Evolutionary conservation across 108 stramenopile species (phyloP).

Genomic region (Conticribra guillardii): DNA sequence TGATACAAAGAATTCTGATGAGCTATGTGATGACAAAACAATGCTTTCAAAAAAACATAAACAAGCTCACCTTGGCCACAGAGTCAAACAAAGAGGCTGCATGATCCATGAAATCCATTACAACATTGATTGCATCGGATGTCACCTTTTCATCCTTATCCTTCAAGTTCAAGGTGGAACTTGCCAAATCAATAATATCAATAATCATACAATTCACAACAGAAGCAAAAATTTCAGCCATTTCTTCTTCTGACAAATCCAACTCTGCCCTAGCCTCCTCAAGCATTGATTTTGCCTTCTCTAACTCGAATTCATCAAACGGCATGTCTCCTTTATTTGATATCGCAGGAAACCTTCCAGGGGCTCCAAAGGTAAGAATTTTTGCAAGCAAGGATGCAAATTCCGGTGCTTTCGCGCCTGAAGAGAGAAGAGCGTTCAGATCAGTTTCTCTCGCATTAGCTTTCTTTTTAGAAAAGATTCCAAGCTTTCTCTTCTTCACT

Average conservation of each 20-base stretch:
- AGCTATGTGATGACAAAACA: not conserved
- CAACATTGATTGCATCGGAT: slow-evolving; percentile 77
- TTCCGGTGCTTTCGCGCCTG: slow-evolving; percentile 66
- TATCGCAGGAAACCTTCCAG: slow-evolving; percentile 82
- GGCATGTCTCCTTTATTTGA: slow-evolving; percentile 64
- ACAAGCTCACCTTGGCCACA: slow-evolving; percentile 64
- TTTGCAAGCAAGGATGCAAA: slow-evolving; percentile 76
- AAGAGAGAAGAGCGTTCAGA: slow-evolving; percentile 54
- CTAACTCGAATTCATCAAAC: slow-evolving; percentile 67
- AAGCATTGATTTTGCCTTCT: slow-evolving; percentile 63
- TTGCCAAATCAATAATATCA: slow-evolving; percentile 87
- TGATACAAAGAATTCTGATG: not conserved
- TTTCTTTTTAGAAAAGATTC: slow-evolving; percentile 74
- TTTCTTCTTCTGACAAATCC: slow-evolving; percentile 65
- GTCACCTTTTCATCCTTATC: slow-evolving; percentile 67
- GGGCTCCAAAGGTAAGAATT: slow-evolving; percentile 85
- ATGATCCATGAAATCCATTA: slow-evolving; percentile 88
- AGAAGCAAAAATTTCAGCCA: slow-evolving; percentile 85
- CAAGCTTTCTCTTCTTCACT: slow-evolving; percentile 60
- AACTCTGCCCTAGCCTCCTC: slow-evolving; percentile 44
- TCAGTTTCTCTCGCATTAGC: slow-evolving; percentile 68
- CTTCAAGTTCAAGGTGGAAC: slow-evolving; percentile 74
- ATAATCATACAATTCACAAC: slow-evolving; percentile 92
- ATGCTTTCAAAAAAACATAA: not conserved
- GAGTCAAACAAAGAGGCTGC: slow-evolving; percentile 81